Evolutionary conservation across 164 flowering plant species (phyloP), one percentile per base, ranked within the genome.

Genomic region (Echeveria elegans): DNA sequence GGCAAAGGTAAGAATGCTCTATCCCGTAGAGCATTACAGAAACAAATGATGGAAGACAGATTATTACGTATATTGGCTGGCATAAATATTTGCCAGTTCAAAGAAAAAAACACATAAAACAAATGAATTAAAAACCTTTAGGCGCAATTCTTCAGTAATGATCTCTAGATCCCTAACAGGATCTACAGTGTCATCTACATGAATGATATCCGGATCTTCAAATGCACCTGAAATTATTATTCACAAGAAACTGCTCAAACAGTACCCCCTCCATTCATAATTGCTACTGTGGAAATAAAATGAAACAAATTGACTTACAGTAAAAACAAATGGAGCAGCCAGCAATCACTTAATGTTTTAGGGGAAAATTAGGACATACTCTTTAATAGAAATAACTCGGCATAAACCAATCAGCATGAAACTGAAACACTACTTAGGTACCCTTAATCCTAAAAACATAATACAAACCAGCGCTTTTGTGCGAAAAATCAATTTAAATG

Each of bases 121-220:
- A 34, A 63, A 63, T 19, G 53, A 47, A 61, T 65, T 29, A 23
- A 56, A 67, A 74, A 94, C 99, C 96, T 94, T 94, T 37, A 94
- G 71, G 28, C 97, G 82, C 32, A 94, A 67, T 71, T 94, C 99
- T 76, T 71, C 86, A 77, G 78, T 82, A 43, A 94, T 91, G 72
- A 76, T 70, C 77, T 94, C 99, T 72, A 94, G 78, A 78, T 94
- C 99, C 77, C 97, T 85, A 53, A 94, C 96, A 74, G 99, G 99
- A 73, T 94, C 99, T 65, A 94, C 89, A 52, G 82, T 19, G 70
- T 91, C 97, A 75, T 94, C 99, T 69, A 94, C 97, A 79, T 94
- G 99, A 68, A 91, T 83, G 41, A 94, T 89, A 72, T 94, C 99
- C n/a, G 97, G 82, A 86, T 94, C 99, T 69, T 94, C 99, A 83